Evolutionary conservation across 352 stramenopile species (phyloP), one percentile per base, ranked within the genome.

Genomic region (Phytopythium sindhum): DNA sequence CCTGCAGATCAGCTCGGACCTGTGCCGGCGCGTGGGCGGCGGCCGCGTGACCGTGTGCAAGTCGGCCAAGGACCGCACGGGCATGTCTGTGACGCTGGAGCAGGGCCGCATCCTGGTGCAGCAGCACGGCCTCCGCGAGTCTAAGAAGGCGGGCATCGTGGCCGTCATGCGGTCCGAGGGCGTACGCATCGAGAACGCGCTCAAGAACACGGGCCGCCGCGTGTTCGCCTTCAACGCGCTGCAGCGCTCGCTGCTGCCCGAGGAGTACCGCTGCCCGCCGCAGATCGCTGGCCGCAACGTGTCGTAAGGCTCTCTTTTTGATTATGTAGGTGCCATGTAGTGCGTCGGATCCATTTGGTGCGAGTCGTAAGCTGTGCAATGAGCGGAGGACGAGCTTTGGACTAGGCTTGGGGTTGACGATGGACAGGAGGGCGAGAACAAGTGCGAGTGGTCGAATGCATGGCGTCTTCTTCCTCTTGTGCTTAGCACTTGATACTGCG

Each of bases 51-150:
- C 97, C 0, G 98, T 98, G 70, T 99, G 97, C 68, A 99, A 99
- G 67, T 97, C 83, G 45, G 96, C 96, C n/a, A 99, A 99, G 75
- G 96, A 99, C 74, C 89, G 97, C 47, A 99, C 97, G 41, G 95
- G 93, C 7, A 99, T 99, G 97, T 97, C 97, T 12, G 90, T 98
- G 44, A 99, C 96, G 42, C 89, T 98, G 47, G 97, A 98, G 67
- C 90, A 98, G 67, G 90, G 84, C 10, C 84, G 86, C 35, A 93
- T 95, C 69, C 72, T 95, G 4, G 84, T 93, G n/a, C 73, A 91
- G 62, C 74, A 90, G 39, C 86, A 95, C 61, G 72, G 78, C 0
- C 63, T 95, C 4, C 84, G 83, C 0, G 81, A 90, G 53, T 52
- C 78, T 23, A 92, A 92, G 80, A 90, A 89, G 60, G 69, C 83